Base-by-base conservation (phyloP, 2,329 filamentous ascomycete genomes). In the Mariannaea elegans region DNA sequence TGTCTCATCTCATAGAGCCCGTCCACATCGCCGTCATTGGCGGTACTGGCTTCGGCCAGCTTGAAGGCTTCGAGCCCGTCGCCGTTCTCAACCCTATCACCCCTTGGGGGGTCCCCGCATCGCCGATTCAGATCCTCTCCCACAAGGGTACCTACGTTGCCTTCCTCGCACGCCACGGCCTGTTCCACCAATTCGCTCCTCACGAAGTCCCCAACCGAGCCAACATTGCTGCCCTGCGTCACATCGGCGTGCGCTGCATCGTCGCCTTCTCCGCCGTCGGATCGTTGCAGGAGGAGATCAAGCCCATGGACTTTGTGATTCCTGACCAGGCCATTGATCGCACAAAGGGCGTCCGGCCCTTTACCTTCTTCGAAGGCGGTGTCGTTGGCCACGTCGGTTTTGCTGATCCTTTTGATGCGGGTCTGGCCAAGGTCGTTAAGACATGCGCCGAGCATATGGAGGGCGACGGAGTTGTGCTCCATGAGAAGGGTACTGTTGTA, bases 321-420 rank as follows among this genome's bases (percentile, higher is more conserved):
- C 95, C 94, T 0, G 93, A 97, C 79, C 95, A 99, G 82, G 87
- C 97, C 76, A 97, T 98, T 75, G 95, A 99, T 81, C 92, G 94
- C 64, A 98, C 94, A 67, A 98, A 97, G 86, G 95, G 94, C 53
- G 84, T 97, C 64, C 86, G 95, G 7, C 93, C 94, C 2, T 97
- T 94, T 77, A 98, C 95, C 23, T 99, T 97, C 82, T 99, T 98
- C 75, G 92, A 94, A 78, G 87, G 87, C 67, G 95, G 95, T 27
- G 87, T 97, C 66, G 95, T 99, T 14, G 93, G 92, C 34, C 95
- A 99, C 76, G 91, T 98, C 42, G 92, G 93, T 44, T 98, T 99
- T 75, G 95, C 93, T 23, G 95, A 98, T 75, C 95, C 95, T 2
- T 99, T 99, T 73, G 95, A 98, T 76, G 84, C 84, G 67, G 82